Conservation (phyloP, 192 early-diverging fungal genomes). For the Diversispora epigaea region DNA sequence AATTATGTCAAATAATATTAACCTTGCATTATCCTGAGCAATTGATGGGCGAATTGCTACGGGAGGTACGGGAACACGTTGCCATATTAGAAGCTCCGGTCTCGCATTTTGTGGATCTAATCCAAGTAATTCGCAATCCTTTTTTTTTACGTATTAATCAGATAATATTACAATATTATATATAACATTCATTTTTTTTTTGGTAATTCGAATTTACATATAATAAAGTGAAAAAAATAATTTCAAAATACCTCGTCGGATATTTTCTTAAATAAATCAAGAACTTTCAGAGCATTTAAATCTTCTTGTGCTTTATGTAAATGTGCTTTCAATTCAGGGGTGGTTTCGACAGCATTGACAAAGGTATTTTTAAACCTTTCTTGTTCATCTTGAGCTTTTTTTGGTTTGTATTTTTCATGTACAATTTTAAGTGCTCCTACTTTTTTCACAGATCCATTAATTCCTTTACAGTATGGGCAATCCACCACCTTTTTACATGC, state of each 20-base stretch:
- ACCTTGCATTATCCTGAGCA: constrained; percentile 83
- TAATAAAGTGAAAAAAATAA: background rate
- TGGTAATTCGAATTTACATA: background rate
- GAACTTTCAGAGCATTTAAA: constrained; percentile 85
- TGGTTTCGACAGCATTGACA: constrained; percentile 64
- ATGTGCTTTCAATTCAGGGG: constrained; percentile 75
- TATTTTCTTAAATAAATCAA: constrained; percentile 83
- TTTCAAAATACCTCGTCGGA: constrained; percentile 64
- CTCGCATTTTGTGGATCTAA: constrained; percentile 80
- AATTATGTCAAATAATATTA: background rate
- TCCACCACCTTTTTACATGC: constrained; percentile 83
- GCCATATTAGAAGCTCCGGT: constrained; percentile 95
- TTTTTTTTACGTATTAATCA: no score
- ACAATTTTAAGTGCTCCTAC: constrained; percentile 92
- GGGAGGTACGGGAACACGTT: constrained; percentile 91
- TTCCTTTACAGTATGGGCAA: constrained; percentile 79
- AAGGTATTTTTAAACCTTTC: constrained; percentile 74
- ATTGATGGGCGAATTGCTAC: constrained; percentile 95
- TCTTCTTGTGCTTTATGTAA: constrained; percentile 89
- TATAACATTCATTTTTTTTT: background rate
- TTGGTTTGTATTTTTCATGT: constrained; percentile 91
- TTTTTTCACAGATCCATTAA: constrained; percentile 93
- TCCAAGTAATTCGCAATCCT: constrained; percentile 94
- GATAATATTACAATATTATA: background rate
- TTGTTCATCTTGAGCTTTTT: constrained; percentile 71